Evolutionary conservation across 805 yeast species (phyloP), one percentile per base, ranked within the genome.

Genomic region (Scheffersomyces spartinae): DNA sequence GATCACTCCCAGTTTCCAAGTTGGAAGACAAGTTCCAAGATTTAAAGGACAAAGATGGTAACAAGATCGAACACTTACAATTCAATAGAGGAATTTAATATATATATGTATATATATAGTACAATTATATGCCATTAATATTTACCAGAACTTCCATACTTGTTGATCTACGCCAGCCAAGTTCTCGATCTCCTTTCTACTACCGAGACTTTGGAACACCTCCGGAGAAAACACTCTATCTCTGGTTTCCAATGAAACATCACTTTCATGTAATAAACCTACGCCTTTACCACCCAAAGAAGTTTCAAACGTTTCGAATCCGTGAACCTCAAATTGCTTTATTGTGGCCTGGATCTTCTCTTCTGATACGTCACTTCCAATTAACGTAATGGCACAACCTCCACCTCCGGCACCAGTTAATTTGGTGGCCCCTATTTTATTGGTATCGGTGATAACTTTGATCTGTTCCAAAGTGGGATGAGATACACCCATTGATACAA

Each of bases 331-430:
- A 25, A 68, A 63, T 29, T 51, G 53, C 1, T 28, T 20, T 4
- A 49, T 46, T 13, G 64, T 61, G 4, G 52, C 44, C 7, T 56
- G 47, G 6, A 68, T 45, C 3, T 45, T 49, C 2, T 38, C 45
- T 11, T 49, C 59, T 1, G 40, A 38, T 2, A 48, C 52, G 3
- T 55, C 60, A 20, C 67, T 72, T 24, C 68, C 57, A 9, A 86
- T 60, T 19, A 91, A 53, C 0, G 97, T 91, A 29, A 91, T 78
- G 7, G 97, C 94, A 60, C 98, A 91, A 2, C 98, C 98, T 26
- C 98, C 98, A 12, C 98, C 98, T 18, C 98, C 98, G 0, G 98
- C 98, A 21, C 98, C 98, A 0, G 98, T 91, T 28, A 91, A 65
- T 49, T 91, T 91, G 0, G 98, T 88, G 30, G 79, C 74, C 6